A percentile compares a stretch with the other conserved stretches of the same genome.
Evolutionary conservation across 73 alveolate genomes (phyloP).

Genomic region (Tetrahymena malaccensis): DNA sequence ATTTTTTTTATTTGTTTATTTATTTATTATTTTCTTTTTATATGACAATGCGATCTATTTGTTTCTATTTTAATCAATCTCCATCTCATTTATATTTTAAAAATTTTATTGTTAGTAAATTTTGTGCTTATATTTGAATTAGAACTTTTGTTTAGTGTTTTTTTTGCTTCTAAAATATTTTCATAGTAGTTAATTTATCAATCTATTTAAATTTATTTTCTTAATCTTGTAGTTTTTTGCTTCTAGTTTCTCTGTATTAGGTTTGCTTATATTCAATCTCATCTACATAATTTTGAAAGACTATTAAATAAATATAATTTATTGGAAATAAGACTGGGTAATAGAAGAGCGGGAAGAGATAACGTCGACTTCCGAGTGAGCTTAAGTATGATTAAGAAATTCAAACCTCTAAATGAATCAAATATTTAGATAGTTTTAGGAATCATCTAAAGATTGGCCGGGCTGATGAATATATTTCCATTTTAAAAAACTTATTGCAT

Average conservation of each 20-base stretch:
- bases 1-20: not conserved
- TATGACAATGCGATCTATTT: not conserved
- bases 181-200: not conserved
- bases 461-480: not conserved
- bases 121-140: not conserved
- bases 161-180: not conserved
- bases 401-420: not conserved
- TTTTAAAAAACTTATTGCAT: not conserved
- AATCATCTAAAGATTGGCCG: not conserved
- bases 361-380: not conserved
- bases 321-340: not conserved
- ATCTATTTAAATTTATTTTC: not conserved
- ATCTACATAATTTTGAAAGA: not conserved
- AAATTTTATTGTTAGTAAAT: not conserved
- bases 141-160: not conserved
- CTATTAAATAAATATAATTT: not conserved
- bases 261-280: not conserved
- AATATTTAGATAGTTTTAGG: not conserved
- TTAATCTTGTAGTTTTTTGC: not conserved
- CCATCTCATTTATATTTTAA: not conserved
- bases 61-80: not conserved
- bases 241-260: not conserved
- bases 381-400: not conserved
- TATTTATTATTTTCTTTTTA: not conserved
- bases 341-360: not conserved